Evolutionary conservation across 768 basidiomycete species (phyloP).

Genomic region (Mycena rebaudengoi): DNA sequence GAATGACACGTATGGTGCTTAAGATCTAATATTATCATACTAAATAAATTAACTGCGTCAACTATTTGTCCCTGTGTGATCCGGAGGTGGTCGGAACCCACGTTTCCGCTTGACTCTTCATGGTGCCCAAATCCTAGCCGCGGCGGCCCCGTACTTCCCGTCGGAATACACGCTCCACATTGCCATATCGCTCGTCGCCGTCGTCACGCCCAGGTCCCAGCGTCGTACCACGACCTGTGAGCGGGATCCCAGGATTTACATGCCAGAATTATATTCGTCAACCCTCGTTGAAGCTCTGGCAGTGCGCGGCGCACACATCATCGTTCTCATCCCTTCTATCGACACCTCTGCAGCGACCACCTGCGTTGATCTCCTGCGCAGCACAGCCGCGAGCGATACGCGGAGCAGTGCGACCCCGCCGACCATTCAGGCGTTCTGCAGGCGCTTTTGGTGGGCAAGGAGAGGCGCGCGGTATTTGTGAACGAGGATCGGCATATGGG

Average conservation of each 20-base stretch:
- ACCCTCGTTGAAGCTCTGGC: slow-evolving; percentile 74
- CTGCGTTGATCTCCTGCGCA: slow-evolving; percentile 72
- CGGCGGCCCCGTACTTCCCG: slow-evolving; percentile 56
- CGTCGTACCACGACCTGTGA: slow-evolving; percentile 78
- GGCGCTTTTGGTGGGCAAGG: slow-evolving; percentile 69
- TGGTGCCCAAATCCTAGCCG: slow-evolving; percentile 63
- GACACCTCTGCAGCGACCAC: slow-evolving; percentile 62
- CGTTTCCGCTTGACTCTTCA: too few relatives aligned
- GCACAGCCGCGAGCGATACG: slow-evolving; percentile 79
- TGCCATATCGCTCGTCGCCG: slow-evolving; percentile 47
- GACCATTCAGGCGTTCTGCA: slow-evolving; percentile 76
- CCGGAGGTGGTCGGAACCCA: too few relatives aligned
- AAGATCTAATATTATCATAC: too few relatives aligned
- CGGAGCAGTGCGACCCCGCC: slow-evolving; percentile 81
- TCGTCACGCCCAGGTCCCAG: slow-evolving; percentile 67
- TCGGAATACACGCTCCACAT: slow-evolving; percentile 66
- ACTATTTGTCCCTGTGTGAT: too few relatives aligned
- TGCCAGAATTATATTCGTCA: slow-evolving; percentile 73
- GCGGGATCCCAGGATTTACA: slow-evolving; percentile 80
- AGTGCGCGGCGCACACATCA: slow-evolving; percentile 79
- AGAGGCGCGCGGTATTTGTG: slow-evolving; percentile 78
- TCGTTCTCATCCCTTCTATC: slow-evolving; percentile 72
- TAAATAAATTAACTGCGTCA: too few relatives aligned
- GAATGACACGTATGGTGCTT: too few relatives aligned
- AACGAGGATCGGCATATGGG: slow-evolving; percentile 82